Evolutionary conservation across 2,329 filamentous ascomycete genomes (phyloP).

Genomic region (Trichoderma brevicompactum): DNA sequence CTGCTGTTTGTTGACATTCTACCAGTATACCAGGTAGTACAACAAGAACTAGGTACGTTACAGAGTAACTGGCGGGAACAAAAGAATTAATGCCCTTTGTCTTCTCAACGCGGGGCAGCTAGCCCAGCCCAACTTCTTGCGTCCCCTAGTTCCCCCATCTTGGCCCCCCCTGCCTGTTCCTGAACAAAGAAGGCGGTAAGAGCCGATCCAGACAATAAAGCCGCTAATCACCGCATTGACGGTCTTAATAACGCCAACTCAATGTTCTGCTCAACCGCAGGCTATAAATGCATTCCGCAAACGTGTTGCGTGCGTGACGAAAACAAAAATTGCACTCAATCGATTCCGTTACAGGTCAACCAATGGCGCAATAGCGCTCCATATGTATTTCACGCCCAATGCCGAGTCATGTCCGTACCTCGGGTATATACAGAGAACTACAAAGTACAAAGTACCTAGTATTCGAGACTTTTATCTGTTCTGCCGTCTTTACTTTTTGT

Average conservation of each 20-base stretch:
- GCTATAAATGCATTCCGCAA: background rate
- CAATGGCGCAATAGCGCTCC: conserved; percentile 25
- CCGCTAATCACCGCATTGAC: conserved; percentile 4
- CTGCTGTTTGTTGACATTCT: no score
- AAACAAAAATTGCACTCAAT: background rate
- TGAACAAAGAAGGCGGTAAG: conserved; percentile 1
- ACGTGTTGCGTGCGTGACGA: background rate
- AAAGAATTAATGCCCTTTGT: background rate
- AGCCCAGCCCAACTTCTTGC: no score
- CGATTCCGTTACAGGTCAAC: background rate
- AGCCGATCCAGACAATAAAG: background rate
- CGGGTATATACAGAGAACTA: background rate
- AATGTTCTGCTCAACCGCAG: background rate
- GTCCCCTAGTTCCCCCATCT: background rate
- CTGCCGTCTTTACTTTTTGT: conserved; percentile 7
- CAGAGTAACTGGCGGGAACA: no score
- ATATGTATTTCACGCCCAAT: conserved; percentile 17
- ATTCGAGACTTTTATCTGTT: conserved; percentile 12
- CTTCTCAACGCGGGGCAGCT: background rate
- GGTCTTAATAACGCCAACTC: background rate
- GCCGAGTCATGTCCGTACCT: conserved; percentile 16
- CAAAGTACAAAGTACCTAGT: background rate
- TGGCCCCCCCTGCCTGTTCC: background rate
- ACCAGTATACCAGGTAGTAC: no score
- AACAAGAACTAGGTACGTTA: no score